Conservation (phyloP, 148 eudicot genomes). For the Polygonum maritimum region DNA sequence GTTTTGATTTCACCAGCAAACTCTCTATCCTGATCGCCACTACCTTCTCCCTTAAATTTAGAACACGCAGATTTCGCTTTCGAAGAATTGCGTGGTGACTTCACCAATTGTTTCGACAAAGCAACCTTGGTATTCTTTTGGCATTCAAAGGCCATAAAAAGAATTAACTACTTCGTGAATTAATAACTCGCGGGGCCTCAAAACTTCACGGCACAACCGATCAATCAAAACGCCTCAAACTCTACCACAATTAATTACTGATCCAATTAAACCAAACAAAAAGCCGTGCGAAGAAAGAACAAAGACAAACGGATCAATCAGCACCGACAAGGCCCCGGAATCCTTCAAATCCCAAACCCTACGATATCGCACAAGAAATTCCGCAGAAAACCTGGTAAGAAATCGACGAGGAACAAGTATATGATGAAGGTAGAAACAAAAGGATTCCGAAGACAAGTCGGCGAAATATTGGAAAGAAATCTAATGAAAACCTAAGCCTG, state of each 20-base stretch:
- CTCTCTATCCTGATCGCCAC: conserved; percentile 13
- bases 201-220: conserved; percentile 4
- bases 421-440: not conserved
- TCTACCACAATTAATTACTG: not conserved
- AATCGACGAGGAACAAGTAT: not conserved
- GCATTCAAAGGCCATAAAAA: conserved; percentile 96
- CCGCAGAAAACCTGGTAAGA: not conserved
- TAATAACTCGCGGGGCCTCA: conserved; percentile 6
- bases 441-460: not conserved
- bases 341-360: not conserved
- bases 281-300: not conserved
- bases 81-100: conserved; percentile 24
- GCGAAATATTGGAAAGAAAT: not conserved
- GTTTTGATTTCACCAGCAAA: conserved; percentile 18
- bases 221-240: not conserved
- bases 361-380: not conserved
- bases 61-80: conserved; percentile 22
- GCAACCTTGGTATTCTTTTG: conserved; percentile 29
- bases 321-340: not conserved
- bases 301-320: not conserved
- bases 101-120: conserved; percentile 27
- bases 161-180: conserved; percentile 2
- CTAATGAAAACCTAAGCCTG: not conserved
- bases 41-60: conserved; percentile 16
- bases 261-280: not conserved